Evolutionary conservation across 164 flowering plant species (phyloP), one percentile per base, ranked within the genome.

Genomic region (Dillenia turbinata): DNA sequence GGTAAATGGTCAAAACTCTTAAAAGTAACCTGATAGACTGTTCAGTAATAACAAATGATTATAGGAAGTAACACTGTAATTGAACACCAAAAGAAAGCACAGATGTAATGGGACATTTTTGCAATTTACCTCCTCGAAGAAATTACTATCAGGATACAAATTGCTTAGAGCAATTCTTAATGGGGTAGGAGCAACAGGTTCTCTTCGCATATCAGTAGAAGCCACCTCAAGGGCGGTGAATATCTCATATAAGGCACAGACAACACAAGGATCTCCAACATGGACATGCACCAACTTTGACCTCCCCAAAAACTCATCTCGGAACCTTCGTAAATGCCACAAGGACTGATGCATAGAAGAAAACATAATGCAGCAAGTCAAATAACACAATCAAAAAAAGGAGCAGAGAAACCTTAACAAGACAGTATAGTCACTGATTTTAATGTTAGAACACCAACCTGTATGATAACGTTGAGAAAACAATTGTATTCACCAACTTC

Each of bases 401-500:
- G 56, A 56, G 16, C 15, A 24, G 56, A 47, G 19, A 10, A 24
- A 1, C 44, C 40, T 15, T 12, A 50, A 57, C 8, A 61, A 48
- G 15, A 70, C 9, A 26, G 44, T 0, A 60, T 14, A 52, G 57
- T 54, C 51, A 15, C 26, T 54, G 19, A 57, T 26, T n/a, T 45
- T 43, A 54, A 49, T 17, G 17, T 12, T 11, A 26, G 3, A 52
- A 58, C 9, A 54, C 71, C 14, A 17, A 92, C 99, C 99, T 95
- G 99, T 70, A 95, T 95, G 45, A 95, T 92, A 24, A 95, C 99
- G 80, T 95, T 95, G 66, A 95, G 72, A 78, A 95, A 95, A 73
- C 99, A 95, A 72, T 92, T 92, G 69, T 92, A 95, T 81, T 95
- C 99, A 43, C 99, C 99, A 71, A 87, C 82, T 85, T 86, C 97